Base-by-base conservation (phyloP, 2,329 filamentous ascomycete species). In the Helicocarpus griseus region DNA sequence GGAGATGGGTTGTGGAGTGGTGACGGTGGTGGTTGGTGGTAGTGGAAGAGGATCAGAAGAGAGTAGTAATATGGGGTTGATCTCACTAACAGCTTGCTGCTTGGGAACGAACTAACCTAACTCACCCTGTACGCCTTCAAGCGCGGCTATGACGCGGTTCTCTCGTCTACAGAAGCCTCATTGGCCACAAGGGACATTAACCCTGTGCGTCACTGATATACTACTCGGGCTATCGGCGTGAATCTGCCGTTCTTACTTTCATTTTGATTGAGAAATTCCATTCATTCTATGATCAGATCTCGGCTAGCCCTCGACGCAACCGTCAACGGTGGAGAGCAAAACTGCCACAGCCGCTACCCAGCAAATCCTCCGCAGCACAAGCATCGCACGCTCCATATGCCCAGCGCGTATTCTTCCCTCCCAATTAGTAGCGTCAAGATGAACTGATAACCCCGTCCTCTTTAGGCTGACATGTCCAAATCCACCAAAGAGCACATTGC, bases 141-240 rank as follows among this genome's bases (percentile, higher is more conserved):
- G 63, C 61, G 62, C 62, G 63, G 60, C 60, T 63, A 61, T 60
- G 61, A 61, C 60, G 63, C 63, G 51, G 33, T 38, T 55, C 35
- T 51, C 51, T 33, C 49, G 51, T 48, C 52, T 49, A 56, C 28
- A 24, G 35, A 49, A 33, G 48, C 35, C 35, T 40, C 49, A 55
- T 53, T 53, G 43, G 43, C 43, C 45, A 51, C 31, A 41, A 14
- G 11, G 22, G 17, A 33, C 9, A 44, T 39, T 45, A 48, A 51
- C 43, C 48, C 4, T 8, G 29, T 33, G 39, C 26, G 39, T n/a
- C 39, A 29, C 39, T 24, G 19, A 26, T 9, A 24, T 17, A 35
- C 22, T 31, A 39, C 36, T n/a, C 14, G 45, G 31, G 33, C 40
- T 51, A 54, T 51, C 26, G 48, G 41, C 17, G 44, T 24, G 44